phyloP scores from a whole-genome alignment of 1,139 yeast species.

The Protomyces gravidus region DNA sequence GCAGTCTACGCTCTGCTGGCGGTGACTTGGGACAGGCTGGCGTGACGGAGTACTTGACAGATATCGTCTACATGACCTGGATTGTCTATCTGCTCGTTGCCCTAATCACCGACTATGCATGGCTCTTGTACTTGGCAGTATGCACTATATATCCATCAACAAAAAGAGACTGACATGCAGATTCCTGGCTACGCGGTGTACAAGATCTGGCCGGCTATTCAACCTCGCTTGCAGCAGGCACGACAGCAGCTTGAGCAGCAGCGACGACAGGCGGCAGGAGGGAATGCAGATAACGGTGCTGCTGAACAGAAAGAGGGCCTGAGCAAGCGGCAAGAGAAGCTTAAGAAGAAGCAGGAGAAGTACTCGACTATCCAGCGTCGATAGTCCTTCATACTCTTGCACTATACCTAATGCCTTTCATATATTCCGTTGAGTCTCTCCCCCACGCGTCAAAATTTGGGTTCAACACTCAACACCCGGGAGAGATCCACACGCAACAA shows the following conservation, averaged over 20 bases:
- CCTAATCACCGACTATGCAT: conserved; percentile 35
- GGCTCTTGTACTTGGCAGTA: conserved; percentile 20
- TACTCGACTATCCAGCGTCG: conserved; percentile 5
- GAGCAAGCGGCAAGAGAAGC: conserved; percentile 21
- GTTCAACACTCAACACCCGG: neutral
- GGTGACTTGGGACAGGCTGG: conserved; percentile 64
- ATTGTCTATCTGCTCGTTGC: conserved; percentile 55
- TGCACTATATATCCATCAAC: neutral
- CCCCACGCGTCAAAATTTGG: neutral
- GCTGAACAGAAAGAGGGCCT: conserved; percentile 1
- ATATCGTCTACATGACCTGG: conserved; percentile 67
- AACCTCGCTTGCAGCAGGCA: conserved; percentile 21
- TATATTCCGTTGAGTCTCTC: neutral
- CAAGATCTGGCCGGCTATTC: conserved; percentile 19
- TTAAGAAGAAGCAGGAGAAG: conserved; percentile 23
- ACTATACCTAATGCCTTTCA: too few species aligned
- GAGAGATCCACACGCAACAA: too few species aligned
- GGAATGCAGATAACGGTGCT: neutral
- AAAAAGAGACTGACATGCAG: neutral
- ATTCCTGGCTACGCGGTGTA: conserved; percentile 14
- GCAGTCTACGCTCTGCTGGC: conserved; percentile 53
- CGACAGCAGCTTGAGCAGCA: conserved; percentile 1
- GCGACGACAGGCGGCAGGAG: conserved; percentile 2
- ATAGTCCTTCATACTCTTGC: too few species aligned
- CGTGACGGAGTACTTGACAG: conserved; percentile 71